These are phyloP conservation scores for Aschersonia sp. DNA, from an alignment of 2,329 filamentous ascomycete genomes.

Conservation along the genomic window DNA sequence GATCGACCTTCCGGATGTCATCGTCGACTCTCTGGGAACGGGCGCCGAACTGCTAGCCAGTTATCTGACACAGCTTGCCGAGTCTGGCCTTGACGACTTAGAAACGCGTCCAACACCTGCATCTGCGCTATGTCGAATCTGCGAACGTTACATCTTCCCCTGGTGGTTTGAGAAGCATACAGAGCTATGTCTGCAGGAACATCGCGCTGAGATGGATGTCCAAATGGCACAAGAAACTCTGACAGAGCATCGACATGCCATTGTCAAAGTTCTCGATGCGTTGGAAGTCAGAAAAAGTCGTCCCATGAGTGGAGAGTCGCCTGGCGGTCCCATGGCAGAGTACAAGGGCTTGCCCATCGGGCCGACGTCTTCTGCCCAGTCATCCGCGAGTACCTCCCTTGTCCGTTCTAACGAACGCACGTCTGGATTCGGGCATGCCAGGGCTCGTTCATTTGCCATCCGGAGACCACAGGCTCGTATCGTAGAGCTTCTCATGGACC, in stretches of 20 bases:
- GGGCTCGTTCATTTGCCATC: slow-evolving; percentile 81
- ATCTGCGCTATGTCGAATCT: slow-evolving; percentile 88
- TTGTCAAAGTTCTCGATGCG: slow-evolving; percentile 89
- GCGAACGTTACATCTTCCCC: slow-evolving; percentile 88
- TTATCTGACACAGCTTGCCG: slow-evolving; percentile 80
- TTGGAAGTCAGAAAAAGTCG: slow-evolving; percentile 67
- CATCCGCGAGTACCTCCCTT: slow-evolving; percentile 58
- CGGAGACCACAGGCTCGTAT: slow-evolving; percentile 82
- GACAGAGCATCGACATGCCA: slow-evolving; percentile 82
- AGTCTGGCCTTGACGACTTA: slow-evolving; percentile 64
- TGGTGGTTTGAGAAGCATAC: slow-evolving; percentile 99
- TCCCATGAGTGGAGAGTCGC: slow-evolving; percentile 39
- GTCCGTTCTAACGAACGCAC: slow-evolving; percentile 60
- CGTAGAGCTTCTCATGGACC: slow-evolving; percentile 83
- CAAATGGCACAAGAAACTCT: slow-evolving; percentile 89
- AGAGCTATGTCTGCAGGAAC: slow-evolving; percentile 88
- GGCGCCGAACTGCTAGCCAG: slow-evolving; percentile 90
- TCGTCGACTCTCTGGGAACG: slow-evolving; percentile 87
- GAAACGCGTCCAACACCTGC: slow-evolving; percentile 69
- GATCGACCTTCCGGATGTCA: slow-evolving; percentile 77
- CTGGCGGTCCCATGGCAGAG: slow-evolving; percentile 47
- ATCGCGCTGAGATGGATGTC: slow-evolving; percentile 93
- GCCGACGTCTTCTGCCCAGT: slow-evolving; percentile 54
- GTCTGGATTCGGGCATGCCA: slow-evolving; percentile 62
- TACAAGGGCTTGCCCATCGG: slow-evolving; percentile 85